Evolutionary conservation across 2,329 filamentous ascomycete species (phyloP).

Genomic region (Chaetomium strumarium): DNA sequence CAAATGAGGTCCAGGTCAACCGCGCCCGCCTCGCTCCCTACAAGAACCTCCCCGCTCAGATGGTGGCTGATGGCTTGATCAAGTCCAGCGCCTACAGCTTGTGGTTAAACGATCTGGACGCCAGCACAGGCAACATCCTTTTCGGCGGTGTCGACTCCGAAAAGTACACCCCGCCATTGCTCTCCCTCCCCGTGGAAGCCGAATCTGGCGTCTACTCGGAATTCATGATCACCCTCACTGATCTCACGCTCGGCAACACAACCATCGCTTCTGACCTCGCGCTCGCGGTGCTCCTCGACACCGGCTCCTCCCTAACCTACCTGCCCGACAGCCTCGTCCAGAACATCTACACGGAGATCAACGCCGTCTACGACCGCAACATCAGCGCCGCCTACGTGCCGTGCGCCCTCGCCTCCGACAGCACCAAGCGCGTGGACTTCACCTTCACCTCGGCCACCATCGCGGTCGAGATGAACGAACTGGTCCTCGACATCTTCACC

Average conservation of each 20-base stretch:
- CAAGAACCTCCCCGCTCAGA: slow-evolving; percentile 61
- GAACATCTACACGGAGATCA: slow-evolving; percentile 52
- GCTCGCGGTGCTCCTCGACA: slow-evolving; percentile 63
- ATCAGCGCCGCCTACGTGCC: slow-evolving; percentile 56
- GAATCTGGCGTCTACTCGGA: slow-evolving; percentile 48
- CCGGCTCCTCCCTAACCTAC: slow-evolving; percentile 62
- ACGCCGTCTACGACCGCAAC: slow-evolving; percentile 50
- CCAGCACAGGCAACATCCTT: slow-evolving; percentile 60
- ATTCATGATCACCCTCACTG: slow-evolving; percentile 65
- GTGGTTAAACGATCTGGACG: slow-evolving; percentile 67
- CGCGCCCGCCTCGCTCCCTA: slow-evolving; percentile 51
- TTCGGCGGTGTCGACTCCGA: slow-evolving; percentile 69
- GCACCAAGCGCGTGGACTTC: slow-evolving; percentile 42
- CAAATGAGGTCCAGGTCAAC: slow-evolving; percentile 70
- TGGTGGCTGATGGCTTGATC: slow-evolving; percentile 57
- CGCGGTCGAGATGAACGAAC: slow-evolving; percentile 51
- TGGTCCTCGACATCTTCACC: slow-evolving; percentile 49
- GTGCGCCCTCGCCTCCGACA: slow-evolving; percentile 43
- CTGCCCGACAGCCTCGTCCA: slow-evolving; percentile 52
- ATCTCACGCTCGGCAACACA: slow-evolving; percentile 40
- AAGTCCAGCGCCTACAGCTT: slow-evolving; percentile 65
- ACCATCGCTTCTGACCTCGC: slow-evolving; percentile 42
- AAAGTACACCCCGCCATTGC: slow-evolving; percentile 56
- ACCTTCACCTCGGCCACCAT: slow-evolving; percentile 50
- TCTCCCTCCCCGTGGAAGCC: slow-evolving; percentile 61